A percentile compares a stretch with the other conserved stretches of the same genome.
These are phyloP conservation scores for Tricholoma saponaceum DNA, from an alignment of 768 basidiomycete genomes.

Conservation along the genomic window DNA sequence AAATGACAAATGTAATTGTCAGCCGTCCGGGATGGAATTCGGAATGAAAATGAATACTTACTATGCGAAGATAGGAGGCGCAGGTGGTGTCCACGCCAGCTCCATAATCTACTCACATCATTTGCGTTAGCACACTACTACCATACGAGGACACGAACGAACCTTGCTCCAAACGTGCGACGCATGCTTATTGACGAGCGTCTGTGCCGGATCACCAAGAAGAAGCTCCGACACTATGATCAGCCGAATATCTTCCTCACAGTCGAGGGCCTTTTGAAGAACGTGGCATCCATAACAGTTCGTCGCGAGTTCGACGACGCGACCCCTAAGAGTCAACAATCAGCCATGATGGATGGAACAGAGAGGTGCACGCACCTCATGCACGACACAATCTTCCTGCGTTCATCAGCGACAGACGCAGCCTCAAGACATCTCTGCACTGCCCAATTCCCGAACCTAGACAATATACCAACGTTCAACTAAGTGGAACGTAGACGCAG, in stretches of 20 bases:
- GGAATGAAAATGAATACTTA: constrained; percentile 31
- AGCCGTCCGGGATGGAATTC: not conserved
- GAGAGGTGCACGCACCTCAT: constrained; percentile 57
- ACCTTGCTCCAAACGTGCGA: constrained; percentile 94
- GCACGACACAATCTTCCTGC: constrained; percentile 78
- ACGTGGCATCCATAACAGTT: constrained; percentile 91
- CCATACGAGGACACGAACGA: not conserved
- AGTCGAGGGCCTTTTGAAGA: constrained; percentile 85
- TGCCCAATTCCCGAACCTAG: constrained; percentile 89
- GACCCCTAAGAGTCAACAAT: constrained; percentile 44
- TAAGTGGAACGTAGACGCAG: no score
- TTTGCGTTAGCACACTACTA: no score
- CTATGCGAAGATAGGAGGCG: constrained; percentile 87
- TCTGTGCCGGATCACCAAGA: constrained; percentile 79
- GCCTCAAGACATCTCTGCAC: constrained; percentile 86
- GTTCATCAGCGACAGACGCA: constrained; percentile 67
- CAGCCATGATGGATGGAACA: constrained; percentile 2
- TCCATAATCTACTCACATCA: constrained; percentile 72
- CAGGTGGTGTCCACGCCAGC: constrained; percentile 80
- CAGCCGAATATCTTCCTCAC: constrained; percentile 82
- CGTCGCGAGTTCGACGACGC: constrained; percentile 81
- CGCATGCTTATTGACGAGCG: constrained; percentile 86
- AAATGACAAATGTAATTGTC: not conserved
- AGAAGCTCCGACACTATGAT: constrained; percentile 83
- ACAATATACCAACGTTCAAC: not conserved